Evolutionary conservation across 2,329 filamentous ascomycete genomes (phyloP).

Genomic region (Diaporthe aspalathi): DNA sequence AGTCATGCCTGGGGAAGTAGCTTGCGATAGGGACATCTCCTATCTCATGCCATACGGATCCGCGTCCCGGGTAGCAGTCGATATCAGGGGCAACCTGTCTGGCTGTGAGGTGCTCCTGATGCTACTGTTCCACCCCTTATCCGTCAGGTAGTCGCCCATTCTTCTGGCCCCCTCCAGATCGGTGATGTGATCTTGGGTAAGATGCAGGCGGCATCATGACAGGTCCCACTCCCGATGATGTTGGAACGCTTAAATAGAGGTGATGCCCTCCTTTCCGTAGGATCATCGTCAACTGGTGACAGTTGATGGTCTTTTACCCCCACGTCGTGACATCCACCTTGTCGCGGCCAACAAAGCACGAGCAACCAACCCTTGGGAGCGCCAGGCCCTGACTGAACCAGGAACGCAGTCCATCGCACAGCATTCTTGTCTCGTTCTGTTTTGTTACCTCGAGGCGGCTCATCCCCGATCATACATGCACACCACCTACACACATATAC

Average conservation of each 20-base stretch:
- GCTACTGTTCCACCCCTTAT: neutral
- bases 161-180: conserved; percentile 16
- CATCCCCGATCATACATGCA: neutral
- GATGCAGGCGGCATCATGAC: conserved; percentile 9
- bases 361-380: neutral
- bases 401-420: neutral
- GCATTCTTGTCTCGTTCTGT: conserved; percentile 5
- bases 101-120: neutral
- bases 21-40: neutral
- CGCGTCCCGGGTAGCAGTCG: conserved; percentile 6
- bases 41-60: neutral
- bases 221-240: conserved; percentile 5
- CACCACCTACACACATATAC: no score
- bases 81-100: conserved; percentile 22
- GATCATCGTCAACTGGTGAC: conserved; percentile 29
- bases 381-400: neutral
- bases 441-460: neutral
- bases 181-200: conserved; percentile 22
- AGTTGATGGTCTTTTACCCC: conserved; percentile 36
- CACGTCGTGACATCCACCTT: conserved; percentile 23
- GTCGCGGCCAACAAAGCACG: conserved; percentile 10
- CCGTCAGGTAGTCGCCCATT: neutral
- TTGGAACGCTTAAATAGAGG: conserved; percentile 37
- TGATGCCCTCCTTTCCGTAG: conserved; percentile 26
- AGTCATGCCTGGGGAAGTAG: neutral